A percentile compares a stretch with the other conserved stretches of the same genome.
Conservation (phyloP, 352 stramenopile genomes). For the Globisporangium mamillatum region DNA sequence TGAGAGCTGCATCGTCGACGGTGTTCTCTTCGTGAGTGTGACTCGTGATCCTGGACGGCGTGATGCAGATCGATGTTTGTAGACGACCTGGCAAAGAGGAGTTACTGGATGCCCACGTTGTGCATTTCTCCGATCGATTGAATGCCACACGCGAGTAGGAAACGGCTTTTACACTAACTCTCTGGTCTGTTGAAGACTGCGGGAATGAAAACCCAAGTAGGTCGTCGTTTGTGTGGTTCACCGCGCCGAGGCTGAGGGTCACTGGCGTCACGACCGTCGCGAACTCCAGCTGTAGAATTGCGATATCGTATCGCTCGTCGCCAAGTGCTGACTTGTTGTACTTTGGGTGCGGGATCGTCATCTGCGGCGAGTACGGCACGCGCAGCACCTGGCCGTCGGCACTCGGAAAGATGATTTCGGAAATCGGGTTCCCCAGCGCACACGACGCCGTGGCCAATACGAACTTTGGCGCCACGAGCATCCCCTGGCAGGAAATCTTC, state of each 20-base stretch:
- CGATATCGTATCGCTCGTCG: constrained; percentile 7
- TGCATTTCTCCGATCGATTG: constrained; percentile 9
- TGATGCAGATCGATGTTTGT: background rate
- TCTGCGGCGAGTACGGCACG: constrained; percentile 4
- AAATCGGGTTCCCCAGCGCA: background rate
- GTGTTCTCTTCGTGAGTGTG: too few species aligned
- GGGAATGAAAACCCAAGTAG: background rate
- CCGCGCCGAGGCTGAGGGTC: constrained; percentile 11
- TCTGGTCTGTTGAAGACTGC: background rate
- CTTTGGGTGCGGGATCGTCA: constrained; percentile 9
- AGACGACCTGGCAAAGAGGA: background rate
- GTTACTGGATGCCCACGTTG: background rate
- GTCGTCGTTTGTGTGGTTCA: background rate
- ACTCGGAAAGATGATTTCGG: background rate
- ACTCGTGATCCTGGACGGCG: background rate
- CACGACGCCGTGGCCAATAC: constrained; percentile 36
- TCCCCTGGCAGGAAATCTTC: constrained; percentile 22
- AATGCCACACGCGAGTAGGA: constrained; percentile 5
- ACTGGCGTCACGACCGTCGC: background rate
- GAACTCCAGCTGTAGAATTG: constrained; percentile 11
- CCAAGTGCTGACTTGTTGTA: constrained; percentile 2
- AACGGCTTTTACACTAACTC: background rate
- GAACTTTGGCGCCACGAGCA: constrained; percentile 31
- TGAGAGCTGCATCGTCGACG: background rate
- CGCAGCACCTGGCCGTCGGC: constrained; percentile 8